A percentile compares a stretch with the other conserved stretches of the same genome.
Evolutionary conservation across 2,329 filamentous ascomycete species (phyloP).

Genomic region (Beauveria rudraprayagi): DNA sequence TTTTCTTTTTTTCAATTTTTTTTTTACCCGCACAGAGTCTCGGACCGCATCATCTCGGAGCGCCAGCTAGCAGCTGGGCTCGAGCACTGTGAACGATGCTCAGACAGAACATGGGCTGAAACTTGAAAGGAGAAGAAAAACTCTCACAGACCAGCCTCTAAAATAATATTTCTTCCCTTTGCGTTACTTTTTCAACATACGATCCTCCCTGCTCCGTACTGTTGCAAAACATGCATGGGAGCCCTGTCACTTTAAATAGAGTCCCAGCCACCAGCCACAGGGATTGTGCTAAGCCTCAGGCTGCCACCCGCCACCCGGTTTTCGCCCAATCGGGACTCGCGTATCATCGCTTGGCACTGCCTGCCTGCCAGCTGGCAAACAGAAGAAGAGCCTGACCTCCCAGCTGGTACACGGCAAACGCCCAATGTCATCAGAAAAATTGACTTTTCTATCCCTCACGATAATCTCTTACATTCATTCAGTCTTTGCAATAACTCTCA

Average conservation of each 20-base stretch:
- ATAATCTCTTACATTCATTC: no score
- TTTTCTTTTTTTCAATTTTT: no score
- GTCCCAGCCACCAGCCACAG: conserved; percentile 10
- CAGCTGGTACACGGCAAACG: neutral
- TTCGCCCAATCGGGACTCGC: conserved; percentile 2
- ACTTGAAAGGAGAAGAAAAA: neutral
- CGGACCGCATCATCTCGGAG: no score
- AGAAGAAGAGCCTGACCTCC: neutral
- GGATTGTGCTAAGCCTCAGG: neutral
- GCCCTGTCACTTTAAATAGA: neutral
- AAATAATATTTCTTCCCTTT: neutral
- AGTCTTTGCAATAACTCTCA: neutral
- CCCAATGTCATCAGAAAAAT: neutral
- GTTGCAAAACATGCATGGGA: neutral
- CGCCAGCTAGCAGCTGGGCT: neutral
- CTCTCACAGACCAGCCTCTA: conserved; percentile 1
- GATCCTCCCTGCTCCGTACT: neutral
- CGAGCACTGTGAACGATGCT: neutral
- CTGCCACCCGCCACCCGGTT: conserved; percentile 1
- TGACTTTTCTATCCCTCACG: neutral
- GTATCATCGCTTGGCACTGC: neutral
- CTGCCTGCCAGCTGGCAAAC: conserved; percentile 6
- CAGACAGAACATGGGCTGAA: neutral
- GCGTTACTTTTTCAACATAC: neutral
- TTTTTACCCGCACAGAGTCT: no score